Percentiles rank a stretch among this genome's conserved stretches.
These are phyloP conservation scores for Phaeosphaeria sp. DNA, from an alignment of 2,329 filamentous ascomycete genomes.

Conservation along the genomic window DNA sequence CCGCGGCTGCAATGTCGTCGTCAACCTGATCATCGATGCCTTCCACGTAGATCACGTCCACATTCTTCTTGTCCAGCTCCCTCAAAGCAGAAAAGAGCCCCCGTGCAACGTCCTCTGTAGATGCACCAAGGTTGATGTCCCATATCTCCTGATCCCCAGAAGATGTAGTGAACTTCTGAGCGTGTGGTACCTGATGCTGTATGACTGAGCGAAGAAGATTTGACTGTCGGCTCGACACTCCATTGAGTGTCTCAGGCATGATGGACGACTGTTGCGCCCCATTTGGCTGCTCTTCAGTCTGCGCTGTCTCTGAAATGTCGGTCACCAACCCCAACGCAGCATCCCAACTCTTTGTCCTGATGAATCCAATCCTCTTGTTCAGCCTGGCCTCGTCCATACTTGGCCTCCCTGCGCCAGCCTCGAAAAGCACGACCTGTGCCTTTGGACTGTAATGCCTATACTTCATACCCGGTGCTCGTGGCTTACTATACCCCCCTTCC, in stretches of 20 bases:
- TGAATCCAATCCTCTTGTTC: slow-evolving; percentile 49
- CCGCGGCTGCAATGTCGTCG: slow-evolving; percentile 79
- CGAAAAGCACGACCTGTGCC: slow-evolving; percentile 84
- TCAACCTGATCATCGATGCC: slow-evolving; percentile 74
- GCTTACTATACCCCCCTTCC: slow-evolving; percentile 66
- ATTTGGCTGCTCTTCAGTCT: slow-evolving; percentile 15
- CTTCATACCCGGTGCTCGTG: slow-evolving; percentile 96
- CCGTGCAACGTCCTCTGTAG: slow-evolving; percentile 78
- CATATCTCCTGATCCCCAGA: slow-evolving; percentile 51
- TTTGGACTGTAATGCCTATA: slow-evolving; percentile 97
- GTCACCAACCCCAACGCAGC: slow-evolving; percentile 24
- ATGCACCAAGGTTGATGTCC: slow-evolving; percentile 75
- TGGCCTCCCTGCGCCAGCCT: slow-evolving; percentile 57
- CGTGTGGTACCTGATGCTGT: slow-evolving; percentile 43
- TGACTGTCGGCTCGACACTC: slow-evolving; percentile 17
- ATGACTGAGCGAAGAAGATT: slow-evolving; percentile 46
- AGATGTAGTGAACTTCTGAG: slow-evolving; percentile 22
- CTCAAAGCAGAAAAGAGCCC: slow-evolving; percentile 87
- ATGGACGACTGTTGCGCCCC: slow-evolving; percentile 8
- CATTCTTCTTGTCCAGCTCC: slow-evolving; percentile 79
- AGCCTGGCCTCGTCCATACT: slow-evolving; percentile 35
- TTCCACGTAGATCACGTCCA: slow-evolving; percentile 88
- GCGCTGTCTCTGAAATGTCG: background rate
- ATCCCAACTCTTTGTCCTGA: slow-evolving; percentile 42
- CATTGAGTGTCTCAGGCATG: background rate